These are phyloP conservation scores for Lepiota subincarnata DNA, from an alignment of 768 basidiomycete genomes.

Conservation along the genomic window DNA sequence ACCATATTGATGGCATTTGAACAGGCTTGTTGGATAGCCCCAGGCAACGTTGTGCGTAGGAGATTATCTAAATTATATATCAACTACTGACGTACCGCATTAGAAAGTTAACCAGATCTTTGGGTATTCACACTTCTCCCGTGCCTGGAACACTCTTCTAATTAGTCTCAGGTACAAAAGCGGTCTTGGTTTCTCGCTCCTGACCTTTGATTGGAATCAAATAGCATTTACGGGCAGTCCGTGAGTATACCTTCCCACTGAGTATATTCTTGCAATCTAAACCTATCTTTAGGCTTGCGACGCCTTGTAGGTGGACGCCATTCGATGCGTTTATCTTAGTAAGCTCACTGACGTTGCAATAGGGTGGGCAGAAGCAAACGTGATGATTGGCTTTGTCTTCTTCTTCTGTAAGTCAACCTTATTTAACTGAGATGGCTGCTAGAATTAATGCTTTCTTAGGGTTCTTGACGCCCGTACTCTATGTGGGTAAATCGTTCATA, in stretches of 20 bases:
- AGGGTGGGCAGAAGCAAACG: constrained; percentile 78
- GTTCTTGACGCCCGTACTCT: constrained; percentile 47
- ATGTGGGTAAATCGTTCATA: constrained; percentile 26
- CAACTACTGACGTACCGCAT: constrained; percentile 1
- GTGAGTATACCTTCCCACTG: constrained; percentile 27
- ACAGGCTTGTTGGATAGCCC: constrained; percentile 64
- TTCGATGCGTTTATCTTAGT: not conserved
- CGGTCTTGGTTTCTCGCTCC: constrained; percentile 47
- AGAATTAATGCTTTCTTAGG: constrained; percentile 23
- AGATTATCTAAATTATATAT: not conserved
- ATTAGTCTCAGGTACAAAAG: constrained; percentile 35
- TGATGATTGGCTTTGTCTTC: constrained; percentile 55
- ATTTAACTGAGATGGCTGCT: not conserved
- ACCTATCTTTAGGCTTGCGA: constrained; percentile 34
- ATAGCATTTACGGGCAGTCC: constrained; percentile 69
- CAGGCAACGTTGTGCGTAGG: constrained; percentile 48
- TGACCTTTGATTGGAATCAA: constrained; percentile 62
- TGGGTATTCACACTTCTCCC: constrained; percentile 30
- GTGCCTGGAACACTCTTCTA: not conserved
- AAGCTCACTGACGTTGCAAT: constrained; percentile 15
- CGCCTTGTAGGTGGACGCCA: constrained; percentile 35
- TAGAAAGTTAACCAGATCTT: constrained; percentile 58
- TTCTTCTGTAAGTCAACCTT: constrained; percentile 50
- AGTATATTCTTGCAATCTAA: constrained; percentile 9
- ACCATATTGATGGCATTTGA: constrained; percentile 17